phyloP scores from a whole-genome alignment of 257 asterid genomes.

The Solanum tarapatanum region DNA sequence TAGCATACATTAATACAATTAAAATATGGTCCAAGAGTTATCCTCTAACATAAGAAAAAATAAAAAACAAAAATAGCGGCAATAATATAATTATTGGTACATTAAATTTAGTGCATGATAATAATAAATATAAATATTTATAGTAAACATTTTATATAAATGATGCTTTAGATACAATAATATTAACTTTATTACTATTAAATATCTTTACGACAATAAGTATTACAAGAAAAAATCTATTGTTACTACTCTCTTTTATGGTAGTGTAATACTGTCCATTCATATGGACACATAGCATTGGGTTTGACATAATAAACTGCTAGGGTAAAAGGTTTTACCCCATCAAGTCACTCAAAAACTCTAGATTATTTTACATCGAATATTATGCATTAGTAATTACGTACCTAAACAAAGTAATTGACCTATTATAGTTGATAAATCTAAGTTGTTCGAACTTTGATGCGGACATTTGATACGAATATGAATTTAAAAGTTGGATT shows the following conservation, averaged over 20 bases:
- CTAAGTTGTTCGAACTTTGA: neutral
- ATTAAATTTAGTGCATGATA: no score
- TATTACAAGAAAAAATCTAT: no score
- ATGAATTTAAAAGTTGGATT: neutral
- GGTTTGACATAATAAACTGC: neutral
- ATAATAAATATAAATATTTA: no score
- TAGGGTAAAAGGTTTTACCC: neutral
- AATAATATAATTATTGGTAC: no score
- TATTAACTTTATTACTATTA: no score
- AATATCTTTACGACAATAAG: no score
- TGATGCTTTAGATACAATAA: no score
- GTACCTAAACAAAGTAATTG: neutral
- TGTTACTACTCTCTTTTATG: neutral
- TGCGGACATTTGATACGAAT: fast-evolving
- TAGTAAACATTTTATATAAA: no score
- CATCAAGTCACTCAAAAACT: neutral
- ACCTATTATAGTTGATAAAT: neutral
- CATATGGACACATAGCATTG: neutral
- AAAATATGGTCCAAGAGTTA: neutral
- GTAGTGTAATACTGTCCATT: neutral
- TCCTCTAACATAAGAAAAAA: neutral
- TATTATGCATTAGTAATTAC: neutral
- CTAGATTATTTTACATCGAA: neutral
- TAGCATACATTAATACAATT: neutral
- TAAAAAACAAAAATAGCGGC: no score